Evolutionary conservation across 2,329 filamentous ascomycete genomes (phyloP).

Genomic region (Hymenoscyphus occultus): DNA sequence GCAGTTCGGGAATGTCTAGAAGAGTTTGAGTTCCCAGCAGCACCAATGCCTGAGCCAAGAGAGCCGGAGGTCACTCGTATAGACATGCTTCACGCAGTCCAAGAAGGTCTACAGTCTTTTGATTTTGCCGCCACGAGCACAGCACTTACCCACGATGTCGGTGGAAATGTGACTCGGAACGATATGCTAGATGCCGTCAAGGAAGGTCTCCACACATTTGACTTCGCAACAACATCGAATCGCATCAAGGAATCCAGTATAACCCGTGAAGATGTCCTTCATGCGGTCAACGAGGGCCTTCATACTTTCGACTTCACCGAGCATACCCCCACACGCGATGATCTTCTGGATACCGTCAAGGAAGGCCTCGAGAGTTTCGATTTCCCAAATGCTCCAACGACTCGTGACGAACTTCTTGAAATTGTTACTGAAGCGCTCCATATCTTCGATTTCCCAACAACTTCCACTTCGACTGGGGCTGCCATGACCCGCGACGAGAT

Average conservation of each 20-base stretch:
- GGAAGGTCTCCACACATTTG: conserved; percentile 79
- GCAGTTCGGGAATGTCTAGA: conserved; percentile 85
- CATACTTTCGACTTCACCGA: conserved; percentile 51
- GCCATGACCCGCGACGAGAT: conserved; percentile 73
- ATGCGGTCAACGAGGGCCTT: conserved; percentile 64
- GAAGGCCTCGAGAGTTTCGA: conserved; percentile 61
- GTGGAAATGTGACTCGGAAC: conserved; percentile 41
- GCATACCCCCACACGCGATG: conserved; percentile 46
- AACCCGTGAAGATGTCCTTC: conserved; percentile 52
- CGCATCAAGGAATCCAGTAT: conserved; percentile 57
- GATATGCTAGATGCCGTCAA: conserved; percentile 81
- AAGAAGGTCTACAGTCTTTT: conserved; percentile 53
- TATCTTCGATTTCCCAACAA: conserved; percentile 47
- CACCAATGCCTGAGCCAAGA: conserved; percentile 54
- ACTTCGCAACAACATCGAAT: conserved; percentile 61
- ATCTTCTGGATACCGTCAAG: conserved; percentile 57
- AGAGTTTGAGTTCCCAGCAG: conserved; percentile 73
- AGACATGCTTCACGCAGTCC: conserved; percentile 63
- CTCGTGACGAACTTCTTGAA: conserved; percentile 60
- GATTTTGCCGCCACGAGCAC: conserved; percentile 41
- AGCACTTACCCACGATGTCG: conserved; percentile 57
- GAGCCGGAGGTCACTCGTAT: conserved; percentile 56
- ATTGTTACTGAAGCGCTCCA: conserved; percentile 58
- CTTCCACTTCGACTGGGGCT: conserved; percentile 41
- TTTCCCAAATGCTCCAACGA: conserved; percentile 56